Evolutionary conservation across 2,329 filamentous ascomycete species (phyloP), one percentile per base, ranked within the genome.

Genomic region (Xylaria sp.): DNA sequence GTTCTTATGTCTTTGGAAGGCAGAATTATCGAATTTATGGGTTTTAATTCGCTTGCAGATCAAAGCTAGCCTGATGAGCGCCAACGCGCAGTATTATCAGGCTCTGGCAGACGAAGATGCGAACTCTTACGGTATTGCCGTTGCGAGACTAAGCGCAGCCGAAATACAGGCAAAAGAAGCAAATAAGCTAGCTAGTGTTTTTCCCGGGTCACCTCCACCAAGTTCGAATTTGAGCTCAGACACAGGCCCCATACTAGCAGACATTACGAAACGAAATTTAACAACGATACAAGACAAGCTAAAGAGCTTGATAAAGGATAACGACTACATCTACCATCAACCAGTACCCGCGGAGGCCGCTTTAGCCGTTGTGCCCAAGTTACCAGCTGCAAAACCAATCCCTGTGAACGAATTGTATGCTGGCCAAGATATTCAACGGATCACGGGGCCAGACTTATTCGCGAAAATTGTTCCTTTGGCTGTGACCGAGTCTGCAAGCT

Each of bases 321-420:
- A 99, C 74, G 96, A 99, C 79, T 98, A 96, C 80, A 97, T 99
- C 78, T 99, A 99, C 78, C 96, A 99, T 79, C 94, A 98, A 75
- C 91, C 90, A 1, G 91, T 99, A 1, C 95, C 96, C 0, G 90
- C 91, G 10, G 94, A 98, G 80, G 92, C 94, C 3, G 91, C 91
- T 34, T 83, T 99, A 13, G 84, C 93, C 1, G 87, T 91, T 0
- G 94, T 99, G 58, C 88, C 94, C 2, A 99, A 98, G 80, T 86
- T 98, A 18, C 94, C 95, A 4, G 97, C 96, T 1, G 94, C 96
- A 8, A 99, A 99, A 80, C 94, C 96, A 3, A 98, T 99, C 71
- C 95, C 96, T 0, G 95, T 99, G 37, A 97, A 93, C 78, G 97
- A 99, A 79, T 85, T 99, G 0, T 99, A 99, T 77, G 94, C 97